phyloP scores from a whole-genome alignment of 768 basidiomycete genomes.

The Tulasnella sp. region DNA sequence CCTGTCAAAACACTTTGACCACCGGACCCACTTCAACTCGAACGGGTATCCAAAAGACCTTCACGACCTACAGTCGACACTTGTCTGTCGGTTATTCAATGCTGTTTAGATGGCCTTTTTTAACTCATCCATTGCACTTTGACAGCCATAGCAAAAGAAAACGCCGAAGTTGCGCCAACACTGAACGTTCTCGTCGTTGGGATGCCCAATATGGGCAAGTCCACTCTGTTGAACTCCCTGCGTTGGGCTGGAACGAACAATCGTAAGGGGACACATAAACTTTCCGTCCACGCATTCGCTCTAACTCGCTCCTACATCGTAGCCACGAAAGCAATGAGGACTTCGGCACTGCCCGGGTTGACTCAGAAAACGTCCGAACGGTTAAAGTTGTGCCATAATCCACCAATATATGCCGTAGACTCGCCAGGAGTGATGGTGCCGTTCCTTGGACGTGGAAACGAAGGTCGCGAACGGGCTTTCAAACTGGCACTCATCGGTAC shows the following conservation, averaged over 20 bases:
- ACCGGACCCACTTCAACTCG: slow-evolving; percentile 37
- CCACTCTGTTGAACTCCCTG: slow-evolving; percentile 87
- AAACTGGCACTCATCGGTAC: slow-evolving; percentile 92
- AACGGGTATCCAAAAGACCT: slow-evolving; percentile 41
- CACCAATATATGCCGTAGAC: slow-evolving; percentile 85
- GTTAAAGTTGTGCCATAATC: slow-evolving; percentile 77
- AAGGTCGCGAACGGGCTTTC: slow-evolving; percentile 87
- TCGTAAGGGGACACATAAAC: slow-evolving; percentile 56
- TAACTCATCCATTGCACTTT: neutral
- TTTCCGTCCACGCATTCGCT: neutral
- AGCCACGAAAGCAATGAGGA: slow-evolving; percentile 86
- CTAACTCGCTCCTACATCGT: neutral
- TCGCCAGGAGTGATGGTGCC: slow-evolving; percentile 97
- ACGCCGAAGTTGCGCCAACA: slow-evolving; percentile 67
- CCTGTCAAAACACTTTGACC: slow-evolving; percentile 36
- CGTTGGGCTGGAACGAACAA: slow-evolving; percentile 85
- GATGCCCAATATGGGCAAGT: slow-evolving; percentile 99
- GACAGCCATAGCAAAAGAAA: slow-evolving; percentile 68
- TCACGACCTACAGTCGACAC: slow-evolving; percentile 61
- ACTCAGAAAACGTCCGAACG: slow-evolving; percentile 89
- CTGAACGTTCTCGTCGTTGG: slow-evolving; percentile 92
- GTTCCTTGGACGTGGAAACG: slow-evolving; percentile 82
- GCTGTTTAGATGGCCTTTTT: neutral
- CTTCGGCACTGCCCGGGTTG: slow-evolving; percentile 86
- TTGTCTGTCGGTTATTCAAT: slow-evolving; percentile 69